phyloP scores from a whole-genome alignment of 2,329 filamentous ascomycete genomes.

The Cadophora sp. region DNA sequence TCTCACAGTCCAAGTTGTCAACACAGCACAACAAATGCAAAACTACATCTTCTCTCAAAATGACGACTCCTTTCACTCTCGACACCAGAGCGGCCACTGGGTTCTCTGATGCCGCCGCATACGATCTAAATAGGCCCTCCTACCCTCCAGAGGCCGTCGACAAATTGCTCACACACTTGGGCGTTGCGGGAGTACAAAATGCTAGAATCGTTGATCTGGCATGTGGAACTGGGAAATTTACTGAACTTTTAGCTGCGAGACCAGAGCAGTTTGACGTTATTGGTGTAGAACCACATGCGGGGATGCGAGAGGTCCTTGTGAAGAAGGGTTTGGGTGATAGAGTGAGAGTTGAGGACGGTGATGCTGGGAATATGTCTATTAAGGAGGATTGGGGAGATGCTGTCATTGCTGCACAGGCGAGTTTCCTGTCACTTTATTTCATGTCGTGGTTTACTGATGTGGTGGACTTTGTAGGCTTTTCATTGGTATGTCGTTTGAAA shows the following conservation, averaged over 20 bases:
- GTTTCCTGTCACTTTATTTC: constrained; percentile 36
- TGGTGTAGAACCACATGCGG: constrained; percentile 68
- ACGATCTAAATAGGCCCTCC: constrained; percentile 72
- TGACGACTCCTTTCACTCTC: constrained; percentile 29
- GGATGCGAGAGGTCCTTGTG: constrained; percentile 69
- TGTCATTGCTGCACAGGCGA: constrained; percentile 71
- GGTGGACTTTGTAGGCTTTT: constrained; percentile 51
- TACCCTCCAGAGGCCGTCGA: constrained; percentile 67
- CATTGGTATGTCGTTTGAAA: constrained; percentile 45
- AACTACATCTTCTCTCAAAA: neutral
- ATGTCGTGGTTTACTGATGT: constrained; percentile 19
- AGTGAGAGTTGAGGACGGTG: constrained; percentile 59
- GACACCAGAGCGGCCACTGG: constrained; percentile 49
- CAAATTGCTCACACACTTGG: constrained; percentile 62
- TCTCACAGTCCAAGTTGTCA: neutral
- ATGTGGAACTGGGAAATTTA: constrained; percentile 75
- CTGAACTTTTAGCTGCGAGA: constrained; percentile 64
- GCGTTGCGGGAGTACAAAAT: constrained; percentile 53
- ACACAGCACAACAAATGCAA: neutral
- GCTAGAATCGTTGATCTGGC: constrained; percentile 68
- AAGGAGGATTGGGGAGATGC: constrained; percentile 67
- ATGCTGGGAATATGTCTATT: constrained; percentile 62
- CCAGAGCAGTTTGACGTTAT: constrained; percentile 65
- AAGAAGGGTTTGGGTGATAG: constrained; percentile 59
- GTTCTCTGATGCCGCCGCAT: constrained; percentile 68